A percentile compares a stretch with the other conserved stretches of the same genome.
Conservation (phyloP, 2,329 filamentous ascomycete genomes). For the Fusarium penzigii region DNA sequence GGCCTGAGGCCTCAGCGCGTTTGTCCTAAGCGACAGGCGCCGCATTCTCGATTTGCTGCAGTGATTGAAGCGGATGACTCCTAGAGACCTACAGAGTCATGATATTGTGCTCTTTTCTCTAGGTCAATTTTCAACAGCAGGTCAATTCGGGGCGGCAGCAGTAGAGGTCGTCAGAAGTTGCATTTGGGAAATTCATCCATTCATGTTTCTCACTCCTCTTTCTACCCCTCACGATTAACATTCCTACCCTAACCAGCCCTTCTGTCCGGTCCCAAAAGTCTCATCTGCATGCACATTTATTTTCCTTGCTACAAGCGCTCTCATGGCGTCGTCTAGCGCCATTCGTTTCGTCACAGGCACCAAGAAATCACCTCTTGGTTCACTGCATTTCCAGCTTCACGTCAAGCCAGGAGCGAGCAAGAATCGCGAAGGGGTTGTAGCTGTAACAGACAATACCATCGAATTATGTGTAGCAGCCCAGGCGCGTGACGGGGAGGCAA, state of each 20-base stretch:
- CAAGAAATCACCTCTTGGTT: slow-evolving; percentile 46
- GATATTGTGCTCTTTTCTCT: no score
- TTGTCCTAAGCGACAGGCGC: slow-evolving; percentile 24
- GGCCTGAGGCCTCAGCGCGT: slow-evolving; percentile 28
- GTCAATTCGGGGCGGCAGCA: background rate
- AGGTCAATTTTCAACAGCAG: background rate
- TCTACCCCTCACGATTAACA: slow-evolving; percentile 23
- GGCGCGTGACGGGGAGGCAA: slow-evolving; percentile 67
- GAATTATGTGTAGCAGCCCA: slow-evolving; percentile 67
- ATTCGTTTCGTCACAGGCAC: slow-evolving; percentile 51
- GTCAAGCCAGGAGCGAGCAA: slow-evolving; percentile 67
- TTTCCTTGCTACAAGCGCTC: background rate
- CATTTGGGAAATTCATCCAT: background rate
- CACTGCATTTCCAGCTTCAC: slow-evolving; percentile 63
- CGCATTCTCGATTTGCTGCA: slow-evolving; percentile 12
- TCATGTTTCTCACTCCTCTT: slow-evolving; percentile 1
- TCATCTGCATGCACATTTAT: background rate
- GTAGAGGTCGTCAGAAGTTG: background rate
- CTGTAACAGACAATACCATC: slow-evolving; percentile 57
- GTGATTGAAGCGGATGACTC: background rate
- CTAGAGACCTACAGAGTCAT: no score
- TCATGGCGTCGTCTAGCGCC: slow-evolving; percentile 34
- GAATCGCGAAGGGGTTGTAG: slow-evolving; percentile 60
- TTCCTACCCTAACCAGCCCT: slow-evolving; percentile 8
- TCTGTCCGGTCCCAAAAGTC: background rate